Evolutionary conservation across 176 grass and related monocot genomes (phyloP).

Genomic region (Zea mays): Zm-B73-REFERENCE-NAM-5.0 NC_050098.1:17464001-17464500

Average conservation of each 20-base stretch:
- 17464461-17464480: not conserved
- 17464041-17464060: too few species aligned
- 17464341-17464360: slow-evolving; percentile 72
- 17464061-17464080: not conserved
- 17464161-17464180: slow-evolving; percentile 74
- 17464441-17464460: not conserved
- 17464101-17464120: slow-evolving; percentile 39
- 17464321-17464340: slow-evolving; percentile 61
- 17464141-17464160: slow-evolving; percentile 52
- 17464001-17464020: not conserved
- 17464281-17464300: slow-evolving; percentile 16
- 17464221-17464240: slow-evolving; percentile 65
- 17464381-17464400: slow-evolving; percentile 64
- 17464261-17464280: slow-evolving; percentile 6
- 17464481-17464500: not conserved
- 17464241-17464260: slow-evolving; percentile 51
- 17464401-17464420: slow-evolving; percentile 88
- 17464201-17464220: slow-evolving; percentile 54
- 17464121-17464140: slow-evolving; percentile 61
- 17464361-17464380: slow-evolving; percentile 57
- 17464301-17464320: not conserved
- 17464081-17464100: not conserved
- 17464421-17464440: slow-evolving; percentile 4
- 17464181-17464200: slow-evolving; percentile 81
- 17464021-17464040: not conserved